Percentiles rank a stretch among this genome's conserved stretches.
Conservation (phyloP, 2,329 filamentous ascomycete species). For the Neofusicoccum laricinum region DNA sequence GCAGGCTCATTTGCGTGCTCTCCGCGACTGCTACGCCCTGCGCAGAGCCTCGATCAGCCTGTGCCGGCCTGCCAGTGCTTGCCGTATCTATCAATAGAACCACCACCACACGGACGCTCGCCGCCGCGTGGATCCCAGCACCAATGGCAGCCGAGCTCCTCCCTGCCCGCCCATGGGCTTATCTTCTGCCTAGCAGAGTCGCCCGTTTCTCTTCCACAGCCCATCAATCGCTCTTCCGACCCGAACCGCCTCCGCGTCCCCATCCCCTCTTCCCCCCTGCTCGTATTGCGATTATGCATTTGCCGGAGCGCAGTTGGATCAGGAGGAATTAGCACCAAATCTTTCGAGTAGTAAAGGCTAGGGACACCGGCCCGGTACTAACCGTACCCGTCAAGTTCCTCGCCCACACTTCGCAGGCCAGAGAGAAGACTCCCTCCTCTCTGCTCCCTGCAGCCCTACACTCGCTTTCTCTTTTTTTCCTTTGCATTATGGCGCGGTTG, state of each 20-base stretch:
- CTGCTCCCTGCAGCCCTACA: conserved; percentile 14
- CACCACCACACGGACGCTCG: not conserved
- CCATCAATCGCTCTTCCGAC: not conserved
- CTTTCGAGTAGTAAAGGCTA: not conserved
- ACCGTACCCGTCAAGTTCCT: conserved; percentile 1
- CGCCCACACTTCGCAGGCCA: not conserved
- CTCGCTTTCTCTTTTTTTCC: conserved; percentile 9
- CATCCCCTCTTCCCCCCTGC: not conserved
- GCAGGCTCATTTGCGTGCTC: not conserved
- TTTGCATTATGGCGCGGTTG: conserved; percentile 12
- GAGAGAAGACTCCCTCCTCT: not conserved
- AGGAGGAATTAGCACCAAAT: conserved; percentile 1
- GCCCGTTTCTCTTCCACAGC: not conserved
- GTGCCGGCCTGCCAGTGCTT: conserved; percentile 1
- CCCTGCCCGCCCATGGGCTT: not conserved
- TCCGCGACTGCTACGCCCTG: not conserved
- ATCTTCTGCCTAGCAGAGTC: not conserved
- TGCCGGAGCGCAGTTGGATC: not conserved
- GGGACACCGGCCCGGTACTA: conserved; percentile 4
- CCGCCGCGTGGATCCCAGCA: conserved; percentile 2
- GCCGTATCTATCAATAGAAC: conserved; percentile 13
- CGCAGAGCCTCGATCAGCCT: conserved; percentile 11
- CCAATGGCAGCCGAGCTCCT: not conserved
- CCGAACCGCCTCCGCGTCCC: not conserved
- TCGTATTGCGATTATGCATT: conserved; percentile 11